phyloP scores from a whole-genome alignment of 345 rosid genomes.

The Physaria fendleri region DNA sequence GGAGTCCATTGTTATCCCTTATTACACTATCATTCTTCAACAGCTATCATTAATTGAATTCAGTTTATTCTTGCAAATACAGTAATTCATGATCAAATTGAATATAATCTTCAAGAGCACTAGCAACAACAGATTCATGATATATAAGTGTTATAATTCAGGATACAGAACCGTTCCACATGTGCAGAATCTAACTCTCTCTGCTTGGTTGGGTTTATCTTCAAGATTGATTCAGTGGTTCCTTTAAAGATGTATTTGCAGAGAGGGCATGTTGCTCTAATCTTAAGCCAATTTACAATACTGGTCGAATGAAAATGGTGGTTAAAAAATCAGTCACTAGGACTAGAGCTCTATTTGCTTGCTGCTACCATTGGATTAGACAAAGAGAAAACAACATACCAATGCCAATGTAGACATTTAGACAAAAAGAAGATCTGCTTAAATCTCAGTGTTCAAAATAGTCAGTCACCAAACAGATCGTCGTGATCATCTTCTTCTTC shows the following conservation, averaged over 20 bases:
- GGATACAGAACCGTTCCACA: too few species aligned
- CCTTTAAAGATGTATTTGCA: too few species aligned
- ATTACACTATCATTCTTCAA: neutral
- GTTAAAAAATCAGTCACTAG: too few species aligned
- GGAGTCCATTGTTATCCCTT: neutral
- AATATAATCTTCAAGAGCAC: too few species aligned
- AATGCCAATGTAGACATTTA: neutral
- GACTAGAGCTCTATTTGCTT: constrained; percentile 1
- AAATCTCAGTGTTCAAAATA: constrained; percentile 16
- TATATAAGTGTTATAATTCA: too few species aligned
- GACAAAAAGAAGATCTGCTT: neutral
- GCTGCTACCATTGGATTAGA: constrained; percentile 1
- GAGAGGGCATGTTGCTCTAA: too few species aligned
- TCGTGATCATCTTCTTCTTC: constrained; percentile 52
- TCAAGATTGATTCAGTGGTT: too few species aligned
- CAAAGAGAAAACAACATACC: constrained; percentile 15
- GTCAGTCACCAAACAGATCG: constrained; percentile 84
- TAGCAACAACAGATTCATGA: too few species aligned
- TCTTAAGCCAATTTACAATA: too few species aligned
- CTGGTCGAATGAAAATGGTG: too few species aligned
- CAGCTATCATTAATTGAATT: neutral
- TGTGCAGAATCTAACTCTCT: too few species aligned
- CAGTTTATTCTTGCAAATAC: neutral
- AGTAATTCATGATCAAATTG: neutral
- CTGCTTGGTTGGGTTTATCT: too few species aligned